A percentile compares a stretch with the other conserved stretches of the same genome.
phyloP scores from a whole-genome alignment of 805 yeast species.

The Candida wancherniae region DNA sequence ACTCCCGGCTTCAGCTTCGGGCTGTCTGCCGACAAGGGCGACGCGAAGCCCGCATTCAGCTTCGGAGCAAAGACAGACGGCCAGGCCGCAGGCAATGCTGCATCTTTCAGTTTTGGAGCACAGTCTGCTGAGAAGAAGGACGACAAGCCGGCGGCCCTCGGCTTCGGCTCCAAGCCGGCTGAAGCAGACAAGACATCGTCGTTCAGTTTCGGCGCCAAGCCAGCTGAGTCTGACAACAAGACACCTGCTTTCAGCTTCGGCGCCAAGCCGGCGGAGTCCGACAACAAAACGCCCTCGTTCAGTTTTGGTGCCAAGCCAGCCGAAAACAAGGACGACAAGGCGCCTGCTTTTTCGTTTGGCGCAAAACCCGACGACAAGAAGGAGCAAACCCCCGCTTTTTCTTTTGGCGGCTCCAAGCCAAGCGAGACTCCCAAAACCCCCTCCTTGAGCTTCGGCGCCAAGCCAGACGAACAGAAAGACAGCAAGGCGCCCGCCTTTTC shows the following conservation, averaged over 20 bases:
- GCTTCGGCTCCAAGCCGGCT: constrained; percentile 19
- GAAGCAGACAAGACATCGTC: constrained; percentile 3
- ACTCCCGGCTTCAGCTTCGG: constrained; percentile 4
- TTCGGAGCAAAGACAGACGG: constrained; percentile 10
- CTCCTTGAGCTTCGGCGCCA: constrained; percentile 14
- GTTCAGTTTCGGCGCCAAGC: constrained; percentile 8
- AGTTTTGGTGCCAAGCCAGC: constrained; percentile 23
- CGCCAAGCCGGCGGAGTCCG: constrained; percentile 6
- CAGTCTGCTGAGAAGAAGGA: constrained; percentile 16
- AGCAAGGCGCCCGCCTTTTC: constrained; percentile 12
- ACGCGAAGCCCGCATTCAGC: constrained; percentile 10
- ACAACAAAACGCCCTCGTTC: constrained; percentile 7
- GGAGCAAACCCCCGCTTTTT: constrained; percentile 13
- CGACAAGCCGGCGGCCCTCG: constrained; percentile 8
- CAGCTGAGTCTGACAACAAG: constrained; percentile 1
- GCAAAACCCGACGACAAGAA: constrained; percentile 17
- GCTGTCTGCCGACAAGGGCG: constrained; percentile 7
- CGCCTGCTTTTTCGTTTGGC: constrained; percentile 12
- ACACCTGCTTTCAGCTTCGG: constrained; percentile 12
- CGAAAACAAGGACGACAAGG: constrained; percentile 14
- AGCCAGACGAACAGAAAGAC: constrained; percentile 14
- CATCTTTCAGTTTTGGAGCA: constrained; percentile 20
- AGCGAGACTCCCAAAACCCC: constrained; percentile 11
- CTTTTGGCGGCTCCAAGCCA: constrained; percentile 19
- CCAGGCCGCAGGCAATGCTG: constrained; percentile 5